phyloP scores from a whole-genome alignment of 805 yeast genomes.

The Candida jianshihensis region DNA sequence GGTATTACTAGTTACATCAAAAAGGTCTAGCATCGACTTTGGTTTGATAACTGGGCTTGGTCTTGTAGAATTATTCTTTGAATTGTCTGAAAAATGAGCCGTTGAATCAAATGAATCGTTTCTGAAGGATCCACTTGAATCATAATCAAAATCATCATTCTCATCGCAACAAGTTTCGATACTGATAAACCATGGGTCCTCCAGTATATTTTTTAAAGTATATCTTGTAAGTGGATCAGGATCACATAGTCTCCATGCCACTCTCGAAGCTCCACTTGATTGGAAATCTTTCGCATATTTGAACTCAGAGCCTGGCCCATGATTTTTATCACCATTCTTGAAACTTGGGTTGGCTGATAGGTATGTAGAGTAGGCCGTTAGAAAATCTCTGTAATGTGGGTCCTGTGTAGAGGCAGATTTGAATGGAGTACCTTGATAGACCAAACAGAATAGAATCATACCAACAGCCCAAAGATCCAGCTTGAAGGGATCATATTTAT shows the following conservation, averaged over 20 bases:
- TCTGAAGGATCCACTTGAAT: not conserved
- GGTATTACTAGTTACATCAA: not conserved
- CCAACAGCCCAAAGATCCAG: slow-evolving; percentile 76
- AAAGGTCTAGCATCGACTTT: slow-evolving; percentile 21
- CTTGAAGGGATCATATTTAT: slow-evolving; percentile 53
- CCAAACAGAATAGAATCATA: slow-evolving; percentile 53
- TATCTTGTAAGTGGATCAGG: slow-evolving; percentile 51
- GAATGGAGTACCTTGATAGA: slow-evolving; percentile 57
- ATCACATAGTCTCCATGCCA: slow-evolving; percentile 69
- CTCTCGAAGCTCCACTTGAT: slow-evolving; percentile 55
- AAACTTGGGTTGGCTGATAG: slow-evolving; percentile 39
- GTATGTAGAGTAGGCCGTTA: slow-evolving; percentile 37
- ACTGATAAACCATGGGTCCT: slow-evolving; percentile 56
- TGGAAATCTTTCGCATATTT: slow-evolving; percentile 59
- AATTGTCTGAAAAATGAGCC: not conserved
- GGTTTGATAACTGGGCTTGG: slow-evolving; percentile 10
- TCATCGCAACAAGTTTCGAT: slow-evolving; percentile 58
- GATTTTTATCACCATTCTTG: slow-evolving; percentile 36
- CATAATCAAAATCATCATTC: slow-evolving; percentile 15
- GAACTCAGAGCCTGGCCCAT: slow-evolving; percentile 69
- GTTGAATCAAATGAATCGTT: not conserved
- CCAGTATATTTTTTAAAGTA: slow-evolving; percentile 43
- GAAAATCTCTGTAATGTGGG: slow-evolving; percentile 50
- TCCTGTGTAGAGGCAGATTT: slow-evolving; percentile 39
- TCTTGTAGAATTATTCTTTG: slow-evolving; percentile 1